Conservation (phyloP, 306 rosid species). For the cucumber (Cucumis sativus) region DNA sequence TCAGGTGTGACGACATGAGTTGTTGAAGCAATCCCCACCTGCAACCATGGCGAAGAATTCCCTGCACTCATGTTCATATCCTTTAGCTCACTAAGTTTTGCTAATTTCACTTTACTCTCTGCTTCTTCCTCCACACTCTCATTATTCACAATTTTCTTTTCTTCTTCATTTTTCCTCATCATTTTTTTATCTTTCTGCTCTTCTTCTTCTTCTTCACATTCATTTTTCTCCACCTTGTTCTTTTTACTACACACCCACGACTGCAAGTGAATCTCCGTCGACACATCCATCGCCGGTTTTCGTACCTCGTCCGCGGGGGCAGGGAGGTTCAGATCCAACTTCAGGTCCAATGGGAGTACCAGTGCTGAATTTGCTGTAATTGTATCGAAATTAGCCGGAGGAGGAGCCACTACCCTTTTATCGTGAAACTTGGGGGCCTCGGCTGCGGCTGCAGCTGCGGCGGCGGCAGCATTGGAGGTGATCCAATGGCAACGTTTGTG, state of each 20-base stretch:
- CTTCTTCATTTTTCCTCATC: conserved; percentile 7
- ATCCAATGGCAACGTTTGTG: conserved; percentile 97
- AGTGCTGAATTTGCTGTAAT: neutral
- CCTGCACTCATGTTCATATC: conserved; percentile 49
- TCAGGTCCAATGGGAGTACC: conserved; percentile 36
- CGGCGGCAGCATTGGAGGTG: conserved; percentile 38
- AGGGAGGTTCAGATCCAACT: conserved; percentile 74
- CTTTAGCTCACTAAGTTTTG: conserved; percentile 79
- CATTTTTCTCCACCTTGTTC: conserved; percentile 19
- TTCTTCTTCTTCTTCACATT: conserved; percentile 3
- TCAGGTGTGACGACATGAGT: conserved; percentile 45
- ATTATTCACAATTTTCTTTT: conserved; percentile 13
- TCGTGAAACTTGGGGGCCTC: neutral
- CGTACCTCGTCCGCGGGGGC: conserved; percentile 31
- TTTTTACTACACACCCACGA: conserved; percentile 35
- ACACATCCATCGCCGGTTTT: conserved; percentile 12
- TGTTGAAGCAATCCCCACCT: conserved; percentile 78
- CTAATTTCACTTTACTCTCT: conserved; percentile 63
- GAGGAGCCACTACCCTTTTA: neutral
- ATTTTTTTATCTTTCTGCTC: neutral
- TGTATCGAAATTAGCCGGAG: too few relatives aligned
- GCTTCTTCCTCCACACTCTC: conserved; percentile 40
- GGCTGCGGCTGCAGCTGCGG: neutral
- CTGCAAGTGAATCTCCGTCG: conserved; percentile 46
- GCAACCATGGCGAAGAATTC: conserved; percentile 75